Evolutionary conservation across 495 filamentous ascomycete genomes (phyloP).

Genomic region (Acidomyces sp.): DNA sequence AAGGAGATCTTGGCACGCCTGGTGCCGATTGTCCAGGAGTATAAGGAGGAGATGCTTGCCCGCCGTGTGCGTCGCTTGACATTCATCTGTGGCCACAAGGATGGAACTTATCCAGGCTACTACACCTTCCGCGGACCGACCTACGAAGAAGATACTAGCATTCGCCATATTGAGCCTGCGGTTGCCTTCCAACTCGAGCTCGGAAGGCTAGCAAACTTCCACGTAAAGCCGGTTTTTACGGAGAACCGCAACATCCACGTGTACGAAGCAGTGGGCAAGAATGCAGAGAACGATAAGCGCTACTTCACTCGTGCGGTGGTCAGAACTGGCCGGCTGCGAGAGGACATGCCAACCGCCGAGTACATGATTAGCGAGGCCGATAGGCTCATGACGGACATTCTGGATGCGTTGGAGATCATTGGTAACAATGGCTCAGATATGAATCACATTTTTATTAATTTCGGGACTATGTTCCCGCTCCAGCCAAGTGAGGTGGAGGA

Average conservation of each 20-base stretch:
- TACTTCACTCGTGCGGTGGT: conserved; percentile 97
- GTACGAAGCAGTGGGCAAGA: conserved; percentile 91
- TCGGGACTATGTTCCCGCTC: conserved; percentile 87
- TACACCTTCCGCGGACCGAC: conserved; percentile 91
- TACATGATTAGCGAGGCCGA: conserved; percentile 97
- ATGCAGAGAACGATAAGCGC: conserved; percentile 84
- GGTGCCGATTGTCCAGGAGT: conserved; percentile 57
- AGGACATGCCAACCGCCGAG: conserved; percentile 93
- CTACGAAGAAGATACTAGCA: conserved; percentile 83
- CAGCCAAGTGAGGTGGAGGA: conserved; percentile 83
- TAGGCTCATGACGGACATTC: conserved; percentile 89
- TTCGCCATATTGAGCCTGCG: conserved; percentile 93
- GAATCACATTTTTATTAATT: conserved; percentile 99
- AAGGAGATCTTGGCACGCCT: conserved; percentile 65
- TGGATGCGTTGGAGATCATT: conserved; percentile 94
- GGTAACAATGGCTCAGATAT: conserved; percentile 98
- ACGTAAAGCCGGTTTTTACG: conserved; percentile 94
- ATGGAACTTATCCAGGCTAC: conserved; percentile 92
- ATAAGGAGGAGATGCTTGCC: conserved; percentile 68
- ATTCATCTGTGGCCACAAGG: conserved; percentile 89
- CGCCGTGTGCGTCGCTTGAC: conserved; percentile 78
- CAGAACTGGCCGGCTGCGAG: conserved; percentile 78
- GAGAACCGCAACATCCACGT: conserved; percentile 98
- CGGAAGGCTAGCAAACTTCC: conserved; percentile 85
- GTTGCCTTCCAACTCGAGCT: conserved; percentile 97